phyloP scores from a whole-genome alignment of 2,329 filamentous ascomycete species.

The Diaporthe humulicola region DNA sequence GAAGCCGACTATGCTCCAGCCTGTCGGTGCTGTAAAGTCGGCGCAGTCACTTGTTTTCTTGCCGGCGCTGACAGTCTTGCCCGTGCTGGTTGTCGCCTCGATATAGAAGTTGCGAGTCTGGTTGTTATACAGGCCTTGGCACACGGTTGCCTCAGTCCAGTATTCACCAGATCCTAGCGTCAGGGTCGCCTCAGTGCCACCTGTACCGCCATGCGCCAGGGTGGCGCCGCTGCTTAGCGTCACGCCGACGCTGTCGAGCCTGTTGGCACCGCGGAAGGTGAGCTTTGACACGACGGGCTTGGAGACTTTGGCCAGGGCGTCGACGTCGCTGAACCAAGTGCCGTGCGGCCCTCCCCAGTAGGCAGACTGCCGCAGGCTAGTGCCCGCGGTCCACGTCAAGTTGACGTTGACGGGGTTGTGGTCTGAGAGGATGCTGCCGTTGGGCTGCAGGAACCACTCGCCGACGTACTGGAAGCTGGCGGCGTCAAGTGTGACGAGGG shows the following conservation, averaged over 20 bases:
- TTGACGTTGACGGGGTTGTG: conserved; percentile 75
- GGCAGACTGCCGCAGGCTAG: conserved; percentile 57
- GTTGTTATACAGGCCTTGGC: conserved; percentile 60
- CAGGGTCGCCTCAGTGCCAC: conserved; percentile 59
- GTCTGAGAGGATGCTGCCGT: conserved; percentile 71
- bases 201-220: conserved; percentile 66
- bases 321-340: conserved; percentile 69
- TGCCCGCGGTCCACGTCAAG: conserved; percentile 59
- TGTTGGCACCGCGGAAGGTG: conserved; percentile 59
- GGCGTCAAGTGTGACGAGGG: conserved; percentile 60
- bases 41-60: conserved; percentile 61
- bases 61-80: conserved; percentile 60
- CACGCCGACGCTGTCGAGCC: conserved; percentile 65
- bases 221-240: conserved; percentile 61
- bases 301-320: conserved; percentile 51
- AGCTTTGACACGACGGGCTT: conserved; percentile 54
- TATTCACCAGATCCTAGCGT: conserved; percentile 60
- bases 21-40: conserved; percentile 59
- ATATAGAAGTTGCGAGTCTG: conserved; percentile 69
- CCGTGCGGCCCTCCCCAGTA: conserved; percentile 64
- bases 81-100: conserved; percentile 63
- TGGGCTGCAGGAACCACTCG: conserved; percentile 66
- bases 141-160: conserved; percentile 63
- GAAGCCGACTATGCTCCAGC: conserved; percentile 68
- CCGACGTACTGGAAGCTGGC: conserved; percentile 68